phyloP scores from a whole-genome alignment of 495 filamentous ascomycete genomes.

The Aspergillus indologenus region DNA sequence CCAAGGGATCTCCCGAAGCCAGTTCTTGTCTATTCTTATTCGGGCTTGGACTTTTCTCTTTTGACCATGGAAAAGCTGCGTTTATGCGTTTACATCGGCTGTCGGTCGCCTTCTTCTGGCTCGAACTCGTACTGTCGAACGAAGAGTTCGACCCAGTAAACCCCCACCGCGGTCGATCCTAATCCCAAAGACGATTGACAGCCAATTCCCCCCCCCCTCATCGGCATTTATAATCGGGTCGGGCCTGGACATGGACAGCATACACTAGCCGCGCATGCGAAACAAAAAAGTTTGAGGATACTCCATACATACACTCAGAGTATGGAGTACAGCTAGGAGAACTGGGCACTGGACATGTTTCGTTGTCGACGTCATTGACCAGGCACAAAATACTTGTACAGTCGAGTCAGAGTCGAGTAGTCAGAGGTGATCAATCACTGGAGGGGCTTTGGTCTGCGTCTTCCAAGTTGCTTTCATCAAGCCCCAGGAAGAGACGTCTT shows the following conservation, averaged over 20 bases:
- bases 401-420: background rate
- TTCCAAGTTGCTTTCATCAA: too few species aligned
- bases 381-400: constrained; percentile 3
- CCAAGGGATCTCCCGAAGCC: constrained; percentile 7
- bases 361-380: constrained; percentile 1
- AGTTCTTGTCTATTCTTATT: background rate
- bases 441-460: too few species aligned
- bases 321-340: background rate
- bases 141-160: constrained; percentile 8
- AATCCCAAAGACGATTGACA: constrained; percentile 21
- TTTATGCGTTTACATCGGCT: background rate
- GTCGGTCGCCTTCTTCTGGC: constrained; percentile 10
- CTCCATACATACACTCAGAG: too few species aligned
- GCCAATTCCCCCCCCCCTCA: background rate
- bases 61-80: background rate
- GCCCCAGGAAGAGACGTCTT: background rate
- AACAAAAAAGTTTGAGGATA: background rate
- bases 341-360: background rate
- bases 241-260: background rate
- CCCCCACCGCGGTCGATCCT: constrained; percentile 21
- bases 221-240: constrained; percentile 1
- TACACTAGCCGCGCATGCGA: background rate
- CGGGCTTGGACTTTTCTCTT: constrained; percentile 4
- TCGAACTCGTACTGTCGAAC: background rate
- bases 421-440: constrained; percentile 2